Evolutionary conservation across 345 rosid species (phyloP), one percentile per base, ranked within the genome.

Genomic region (Aurinia saxatilis): DNA sequence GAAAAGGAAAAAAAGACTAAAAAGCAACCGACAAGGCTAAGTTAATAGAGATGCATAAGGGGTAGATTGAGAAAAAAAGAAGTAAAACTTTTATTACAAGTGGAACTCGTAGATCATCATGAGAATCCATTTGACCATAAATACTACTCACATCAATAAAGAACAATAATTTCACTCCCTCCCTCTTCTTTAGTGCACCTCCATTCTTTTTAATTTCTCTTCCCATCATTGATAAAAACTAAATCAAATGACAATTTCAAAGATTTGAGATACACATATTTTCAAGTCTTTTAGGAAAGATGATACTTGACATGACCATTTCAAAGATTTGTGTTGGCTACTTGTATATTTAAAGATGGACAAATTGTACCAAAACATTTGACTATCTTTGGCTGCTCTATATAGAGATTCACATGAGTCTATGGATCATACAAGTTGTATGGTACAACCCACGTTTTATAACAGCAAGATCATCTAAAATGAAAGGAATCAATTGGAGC

Each of bases 31-130:
- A 71, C 75, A 71, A 31, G 65, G 65, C 75, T 44, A 64, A 57
- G 65, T 57, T 14, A 48, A 63, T 70, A 70, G 74, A 59, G n/a
- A n/a, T n/a, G 6, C 37, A 55, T 19, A 29, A 38, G 65, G 45
- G 6, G 64, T 49, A 42, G 53, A 71, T 57, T 71, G 70, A n/a
- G n/a, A 27, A 27, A 63, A 55, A 63, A 71, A 71, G 68, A 48
- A 51, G 66, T 53, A 69, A 63, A 57, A 40, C n/a, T n/a, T n/a
- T n/a, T n/a, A n/a, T n/a, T n/a, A n/a, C n/a, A n/a, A n/a, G n/a
- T n/a, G n/a, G n/a, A n/a, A n/a, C 65, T 63, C 63, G 34, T 64
- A 71, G 75, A 71, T 71, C 64, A 63, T 64, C 55, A 71, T 50
- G 65, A 70, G 65, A 70, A 48, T 70, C 39, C 58, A 48, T 70